A percentile compares a stretch with the other conserved stretches of the same genome.
These are phyloP conservation scores for Aschersonia sp. DNA, from an alignment of 2,329 filamentous ascomycete species.

Conservation along the genomic window DNA sequence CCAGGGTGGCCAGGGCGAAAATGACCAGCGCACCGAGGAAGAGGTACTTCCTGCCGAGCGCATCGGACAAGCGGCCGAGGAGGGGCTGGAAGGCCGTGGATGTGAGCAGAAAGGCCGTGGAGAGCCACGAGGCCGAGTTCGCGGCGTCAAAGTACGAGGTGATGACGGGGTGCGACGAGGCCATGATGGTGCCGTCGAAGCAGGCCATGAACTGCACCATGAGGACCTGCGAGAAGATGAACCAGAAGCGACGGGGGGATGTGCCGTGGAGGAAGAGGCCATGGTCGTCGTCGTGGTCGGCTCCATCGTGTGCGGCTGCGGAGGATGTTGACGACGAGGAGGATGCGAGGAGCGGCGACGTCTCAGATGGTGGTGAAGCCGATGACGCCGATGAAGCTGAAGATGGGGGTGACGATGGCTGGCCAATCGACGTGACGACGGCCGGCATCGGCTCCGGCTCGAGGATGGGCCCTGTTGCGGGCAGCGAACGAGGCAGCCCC, in stretches of 20 bases:
- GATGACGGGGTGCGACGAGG: slow-evolving; percentile 66
- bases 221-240: slow-evolving; percentile 46
- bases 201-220: slow-evolving; percentile 42
- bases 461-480: slow-evolving; percentile 20
- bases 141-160: slow-evolving; percentile 67
- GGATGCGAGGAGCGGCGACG: neutral
- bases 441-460: slow-evolving; percentile 21
- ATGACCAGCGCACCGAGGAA: slow-evolving; percentile 50
- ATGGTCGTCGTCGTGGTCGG: neutral
- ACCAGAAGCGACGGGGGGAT: slow-evolving; percentile 39
- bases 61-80: slow-evolving; percentile 60
- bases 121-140: slow-evolving; percentile 71
- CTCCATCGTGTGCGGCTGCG: neutral
- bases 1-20: slow-evolving; percentile 50
- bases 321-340: neutral
- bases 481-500: slow-evolving; percentile 23
- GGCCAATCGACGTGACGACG: too few relatives aligned
- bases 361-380: neutral
- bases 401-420: neutral
- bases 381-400: slow-evolving; percentile 4
- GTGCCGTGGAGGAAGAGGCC: slow-evolving; percentile 28
- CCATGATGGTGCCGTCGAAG: slow-evolving; percentile 73
- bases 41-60: slow-evolving; percentile 51
- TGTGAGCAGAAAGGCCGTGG: slow-evolving; percentile 64
- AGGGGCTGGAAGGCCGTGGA: slow-evolving; percentile 65